These are phyloP conservation scores for Trichoderma sp. DNA, from an alignment of 2,329 filamentous ascomycete genomes.

Conservation along the genomic window DNA sequence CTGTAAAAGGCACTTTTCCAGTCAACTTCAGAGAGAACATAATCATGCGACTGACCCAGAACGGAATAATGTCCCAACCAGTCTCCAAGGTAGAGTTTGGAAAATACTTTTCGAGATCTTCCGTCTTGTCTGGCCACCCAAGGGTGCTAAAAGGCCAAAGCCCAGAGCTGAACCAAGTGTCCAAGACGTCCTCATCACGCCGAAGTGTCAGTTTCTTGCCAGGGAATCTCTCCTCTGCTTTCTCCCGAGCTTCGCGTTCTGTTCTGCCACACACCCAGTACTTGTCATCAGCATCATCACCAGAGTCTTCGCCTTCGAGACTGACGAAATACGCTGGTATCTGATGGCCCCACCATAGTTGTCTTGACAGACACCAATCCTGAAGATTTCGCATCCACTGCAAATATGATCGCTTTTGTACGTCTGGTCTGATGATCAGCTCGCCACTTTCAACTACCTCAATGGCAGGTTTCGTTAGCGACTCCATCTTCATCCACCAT, in stretches of 20 bases:
- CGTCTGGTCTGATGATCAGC: slow-evolving; percentile 77
- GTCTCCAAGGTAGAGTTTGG: slow-evolving; percentile 83
- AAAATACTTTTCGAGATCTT: slow-evolving; percentile 75
- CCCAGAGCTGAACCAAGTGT: slow-evolving; percentile 89
- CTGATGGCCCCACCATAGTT: slow-evolving; percentile 92
- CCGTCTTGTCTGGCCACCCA: slow-evolving; percentile 78
- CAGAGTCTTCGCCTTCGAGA: slow-evolving; percentile 66
- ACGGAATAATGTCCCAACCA: slow-evolving; percentile 81
- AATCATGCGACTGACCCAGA: slow-evolving; percentile 78
- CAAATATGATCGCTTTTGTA: slow-evolving; percentile 75
- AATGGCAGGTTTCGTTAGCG: slow-evolving; percentile 72
- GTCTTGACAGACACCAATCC: slow-evolving; percentile 85
- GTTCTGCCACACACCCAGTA: slow-evolving; percentile 80
- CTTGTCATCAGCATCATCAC: slow-evolving; percentile 54
- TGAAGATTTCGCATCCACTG: slow-evolving; percentile 79
- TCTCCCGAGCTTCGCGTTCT: slow-evolving; percentile 54
- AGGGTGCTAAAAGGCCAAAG: slow-evolving; percentile 87
- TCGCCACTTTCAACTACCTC: slow-evolving; percentile 74
- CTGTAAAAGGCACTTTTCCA: slow-evolving; percentile 83
- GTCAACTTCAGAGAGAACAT: slow-evolving; percentile 86
- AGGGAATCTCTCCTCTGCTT: not conserved
- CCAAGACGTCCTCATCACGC: slow-evolving; percentile 78
- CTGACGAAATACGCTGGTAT: slow-evolving; percentile 80
- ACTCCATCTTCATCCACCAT: slow-evolving; percentile 91
- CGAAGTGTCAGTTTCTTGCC: not conserved